Conservation (phyloP, 2,329 filamentous ascomycete species). For the Ceratocystis smalleyi region DNA sequence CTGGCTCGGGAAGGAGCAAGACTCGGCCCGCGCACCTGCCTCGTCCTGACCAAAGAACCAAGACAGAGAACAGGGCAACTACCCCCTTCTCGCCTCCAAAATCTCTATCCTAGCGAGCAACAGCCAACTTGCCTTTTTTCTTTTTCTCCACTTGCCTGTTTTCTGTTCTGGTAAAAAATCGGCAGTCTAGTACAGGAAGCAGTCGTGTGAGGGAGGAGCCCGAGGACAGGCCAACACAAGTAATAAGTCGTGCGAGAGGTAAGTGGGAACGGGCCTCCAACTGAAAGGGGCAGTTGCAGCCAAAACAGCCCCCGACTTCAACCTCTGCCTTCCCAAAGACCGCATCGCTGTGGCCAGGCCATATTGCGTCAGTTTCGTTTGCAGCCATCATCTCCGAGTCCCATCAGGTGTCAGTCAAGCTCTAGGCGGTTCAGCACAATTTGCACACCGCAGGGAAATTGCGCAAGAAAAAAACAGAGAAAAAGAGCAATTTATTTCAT, state of each 20-base stretch:
- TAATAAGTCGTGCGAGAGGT: neutral
- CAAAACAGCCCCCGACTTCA: neutral
- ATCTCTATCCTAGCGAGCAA: neutral
- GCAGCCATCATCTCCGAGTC: neutral
- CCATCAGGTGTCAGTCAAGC: neutral
- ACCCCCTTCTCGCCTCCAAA: neutral
- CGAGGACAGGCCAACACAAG: neutral
- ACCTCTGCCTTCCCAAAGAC: neutral
- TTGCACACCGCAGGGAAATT: neutral
- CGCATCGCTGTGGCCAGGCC: no score
- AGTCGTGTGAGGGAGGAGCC: no score
- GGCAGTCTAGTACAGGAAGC: no score
- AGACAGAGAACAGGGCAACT: neutral
- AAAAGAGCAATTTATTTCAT: neutral
- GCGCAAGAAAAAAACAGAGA: neutral
- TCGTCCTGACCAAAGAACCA: neutral
- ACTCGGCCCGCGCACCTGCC: constrained; percentile 3
- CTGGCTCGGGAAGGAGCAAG: neutral
- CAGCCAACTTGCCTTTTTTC: neutral
- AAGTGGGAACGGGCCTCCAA: neutral
- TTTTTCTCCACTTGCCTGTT: neutral
- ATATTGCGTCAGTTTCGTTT: neutral
- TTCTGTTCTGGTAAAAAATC: no score
- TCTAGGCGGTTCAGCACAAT: neutral
- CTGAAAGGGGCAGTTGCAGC: neutral